These are phyloP conservation scores for Mycena pura DNA, from an alignment of 768 basidiomycete species.

Conservation along the genomic window DNA sequence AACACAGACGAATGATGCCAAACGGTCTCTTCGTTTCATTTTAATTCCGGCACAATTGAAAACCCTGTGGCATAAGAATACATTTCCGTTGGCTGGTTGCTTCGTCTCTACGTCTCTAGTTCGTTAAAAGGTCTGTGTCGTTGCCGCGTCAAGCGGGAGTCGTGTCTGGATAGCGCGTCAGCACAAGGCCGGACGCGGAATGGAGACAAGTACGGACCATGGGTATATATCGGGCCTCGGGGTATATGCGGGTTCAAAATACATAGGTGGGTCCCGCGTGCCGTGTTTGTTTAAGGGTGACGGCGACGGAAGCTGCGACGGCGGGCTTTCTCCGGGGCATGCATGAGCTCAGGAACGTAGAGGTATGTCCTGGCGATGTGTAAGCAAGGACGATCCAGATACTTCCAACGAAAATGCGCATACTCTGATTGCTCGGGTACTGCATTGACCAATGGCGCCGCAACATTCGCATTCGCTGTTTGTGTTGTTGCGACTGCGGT, in stretches of 20 bases:
- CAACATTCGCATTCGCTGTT: not conserved
- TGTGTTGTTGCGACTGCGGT: constrained; percentile 3
- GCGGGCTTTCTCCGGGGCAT: constrained; percentile 21
- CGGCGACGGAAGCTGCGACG: constrained; percentile 28
- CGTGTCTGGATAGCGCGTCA: constrained; percentile 7
- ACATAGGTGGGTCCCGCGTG: not conserved
- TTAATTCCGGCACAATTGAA: not conserved
- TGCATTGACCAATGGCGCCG: not conserved
- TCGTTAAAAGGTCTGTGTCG: constrained; percentile 1
- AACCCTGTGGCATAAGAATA: constrained; percentile 10
- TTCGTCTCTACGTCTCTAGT: constrained; percentile 7
- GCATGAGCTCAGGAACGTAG: constrained; percentile 13
- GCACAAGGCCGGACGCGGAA: not conserved
- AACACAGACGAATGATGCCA: not conserved
- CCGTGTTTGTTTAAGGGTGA: constrained; percentile 14
- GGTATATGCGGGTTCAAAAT: constrained; percentile 16
- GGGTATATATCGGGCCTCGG: constrained; percentile 15
- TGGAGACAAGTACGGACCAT: constrained; percentile 6
- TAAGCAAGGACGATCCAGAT: not conserved
- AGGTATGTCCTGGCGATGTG: constrained; percentile 12
- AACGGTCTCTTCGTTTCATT: not conserved
- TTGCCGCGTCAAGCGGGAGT: constrained; percentile 8
- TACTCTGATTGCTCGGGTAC: constrained; percentile 18
- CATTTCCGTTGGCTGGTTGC: constrained; percentile 5
- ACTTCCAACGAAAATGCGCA: not conserved